These are phyloP conservation scores for Aristolochia contorta DNA, from an alignment of 164 flowering plant species.

Conservation along the genomic window DNA sequence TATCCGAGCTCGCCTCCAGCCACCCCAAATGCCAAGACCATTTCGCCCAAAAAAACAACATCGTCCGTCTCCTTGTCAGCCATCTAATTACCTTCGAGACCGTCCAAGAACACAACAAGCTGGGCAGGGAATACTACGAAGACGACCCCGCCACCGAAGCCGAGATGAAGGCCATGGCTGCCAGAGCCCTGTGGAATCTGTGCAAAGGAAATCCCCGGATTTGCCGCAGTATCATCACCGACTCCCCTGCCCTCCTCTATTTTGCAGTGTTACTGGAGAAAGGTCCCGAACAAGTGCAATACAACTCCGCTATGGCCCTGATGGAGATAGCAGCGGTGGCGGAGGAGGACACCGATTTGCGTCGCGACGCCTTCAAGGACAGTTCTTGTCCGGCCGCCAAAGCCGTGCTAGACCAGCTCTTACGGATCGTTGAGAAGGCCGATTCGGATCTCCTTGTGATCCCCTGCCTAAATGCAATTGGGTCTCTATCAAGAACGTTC, in stretches of 20 bases:
- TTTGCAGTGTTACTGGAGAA: slow-evolving; percentile 68
- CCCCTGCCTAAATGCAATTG: slow-evolving; percentile 56
- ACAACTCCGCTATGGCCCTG: slow-evolving; percentile 71
- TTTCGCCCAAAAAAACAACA: no score
- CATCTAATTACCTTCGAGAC: no score
- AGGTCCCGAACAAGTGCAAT: slow-evolving; percentile 51
- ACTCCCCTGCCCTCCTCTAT: slow-evolving; percentile 67
- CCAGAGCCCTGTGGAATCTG: slow-evolving; percentile 58
- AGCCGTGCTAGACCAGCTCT: no score
- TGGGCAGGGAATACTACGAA: slow-evolving; percentile 45
- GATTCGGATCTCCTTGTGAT: slow-evolving; percentile 48
- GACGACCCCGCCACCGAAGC: slow-evolving; percentile 66
- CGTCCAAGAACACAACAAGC: slow-evolving; percentile 79
- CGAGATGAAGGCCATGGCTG: no score
- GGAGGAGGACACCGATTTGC: slow-evolving; percentile 43
- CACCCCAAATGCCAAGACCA: no score
- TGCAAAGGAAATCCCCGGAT: slow-evolving; percentile 41
- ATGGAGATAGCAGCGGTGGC: slow-evolving; percentile 73
- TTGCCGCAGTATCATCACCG: slow-evolving; percentile 63
- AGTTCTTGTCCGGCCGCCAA: slow-evolving; percentile 72
- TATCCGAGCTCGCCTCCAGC: no score
- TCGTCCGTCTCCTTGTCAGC: slow-evolving; percentile 60
- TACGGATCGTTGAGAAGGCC: slow-evolving; percentile 35
- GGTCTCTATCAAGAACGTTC: slow-evolving; percentile 66
- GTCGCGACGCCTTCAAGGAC: slow-evolving; percentile 68